Percentiles rank a stretch among this genome's conserved stretches.
These are phyloP conservation scores for Drechslera avenae DNA, from an alignment of 2,329 filamentous ascomycete species.

Conservation along the genomic window DNA sequence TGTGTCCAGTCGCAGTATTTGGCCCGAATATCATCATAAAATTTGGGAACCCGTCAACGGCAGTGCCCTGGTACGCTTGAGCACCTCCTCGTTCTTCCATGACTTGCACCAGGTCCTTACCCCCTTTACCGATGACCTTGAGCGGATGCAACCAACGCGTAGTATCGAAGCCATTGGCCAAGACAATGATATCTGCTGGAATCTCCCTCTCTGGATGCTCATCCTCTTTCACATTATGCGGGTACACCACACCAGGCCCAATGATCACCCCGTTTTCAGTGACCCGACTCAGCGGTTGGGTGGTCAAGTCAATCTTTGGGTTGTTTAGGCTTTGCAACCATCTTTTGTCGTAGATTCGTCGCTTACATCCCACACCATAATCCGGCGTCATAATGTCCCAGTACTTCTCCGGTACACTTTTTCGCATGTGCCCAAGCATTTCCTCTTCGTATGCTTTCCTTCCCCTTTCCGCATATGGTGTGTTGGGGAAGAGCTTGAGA, in stretches of 20 bases:
- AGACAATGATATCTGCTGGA: constrained; percentile 64
- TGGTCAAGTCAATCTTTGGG: constrained; percentile 60
- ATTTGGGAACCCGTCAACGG: constrained; percentile 63
- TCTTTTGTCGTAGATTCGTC: constrained; percentile 63
- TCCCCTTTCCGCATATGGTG: constrained; percentile 45
- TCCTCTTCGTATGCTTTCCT: constrained; percentile 50
- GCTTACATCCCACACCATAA: constrained; percentile 67
- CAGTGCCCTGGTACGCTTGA: constrained; percentile 65
- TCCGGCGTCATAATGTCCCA: constrained; percentile 66
- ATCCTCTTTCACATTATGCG: constrained; percentile 45
- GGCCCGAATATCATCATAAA: constrained; percentile 69
- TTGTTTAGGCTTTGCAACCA: constrained; percentile 62
- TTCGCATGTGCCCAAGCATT: constrained; percentile 55
- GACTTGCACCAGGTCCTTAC: constrained; percentile 58
- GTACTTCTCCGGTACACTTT: constrained; percentile 62
- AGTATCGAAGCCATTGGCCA: constrained; percentile 66
- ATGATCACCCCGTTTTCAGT: constrained; percentile 57
- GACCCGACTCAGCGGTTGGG: constrained; percentile 57
- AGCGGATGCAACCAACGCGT: constrained; percentile 61
- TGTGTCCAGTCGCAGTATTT: constrained; percentile 67
- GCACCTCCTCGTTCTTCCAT: constrained; percentile 66
- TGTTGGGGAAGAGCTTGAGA: constrained; percentile 55
- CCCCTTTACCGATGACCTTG: constrained; percentile 57
- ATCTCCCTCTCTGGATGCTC: constrained; percentile 49
- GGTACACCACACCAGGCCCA: constrained; percentile 57